Evolutionary conservation across 2,329 filamentous ascomycete genomes (phyloP), one percentile per base, ranked within the genome.

Genomic region (Penicillium griseofulvum): DNA sequence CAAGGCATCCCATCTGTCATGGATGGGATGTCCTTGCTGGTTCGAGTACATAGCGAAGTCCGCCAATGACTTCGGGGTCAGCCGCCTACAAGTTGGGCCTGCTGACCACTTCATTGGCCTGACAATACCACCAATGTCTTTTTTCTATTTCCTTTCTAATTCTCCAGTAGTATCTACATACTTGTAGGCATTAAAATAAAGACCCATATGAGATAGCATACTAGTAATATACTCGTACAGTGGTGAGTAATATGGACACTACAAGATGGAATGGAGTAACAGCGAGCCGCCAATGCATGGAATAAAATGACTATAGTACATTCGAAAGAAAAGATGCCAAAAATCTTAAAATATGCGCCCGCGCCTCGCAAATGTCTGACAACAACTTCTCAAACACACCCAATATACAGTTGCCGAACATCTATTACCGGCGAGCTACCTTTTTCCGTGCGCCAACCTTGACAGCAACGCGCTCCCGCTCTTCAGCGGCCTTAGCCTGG

Each of bases 291-390:
- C 56, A 60, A 58, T 60, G 54, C 52, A 57, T 64, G 59, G 49
- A 62, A 60, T 54, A 58, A 55, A 54, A 61, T 63, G 61, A 61
- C 55, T 66, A 65, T 66, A 59, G 63, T 65, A 65, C 63, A 65
- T 60, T 58, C 48, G 62, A 55, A 64, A 64, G 45, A 55, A 62
- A 59, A 63, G 59, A 59, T 59, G 64, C 61, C 61, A 57, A 56
- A 58, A 59, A 63, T 61, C 66, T 62, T 60, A 44, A 57, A 67
- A 59, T 59, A 63, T 71, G 65, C 69, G 69, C 69, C 65, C 66
- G 65, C 66, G 66, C 68, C 64, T 65, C 60, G 59, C 62, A 63
- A 63, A 69, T 69, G 66, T 68, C 61, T 67, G 62, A 59, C 56
- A 57, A 61, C 61, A 65, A 53, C 60, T 63, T 63, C 58, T 58